Percentiles rank a stretch among this genome's conserved stretches.
phyloP scores from a whole-genome alignment of 2,329 filamentous ascomycete species.

The Talaromyces funiculosus region DNA sequence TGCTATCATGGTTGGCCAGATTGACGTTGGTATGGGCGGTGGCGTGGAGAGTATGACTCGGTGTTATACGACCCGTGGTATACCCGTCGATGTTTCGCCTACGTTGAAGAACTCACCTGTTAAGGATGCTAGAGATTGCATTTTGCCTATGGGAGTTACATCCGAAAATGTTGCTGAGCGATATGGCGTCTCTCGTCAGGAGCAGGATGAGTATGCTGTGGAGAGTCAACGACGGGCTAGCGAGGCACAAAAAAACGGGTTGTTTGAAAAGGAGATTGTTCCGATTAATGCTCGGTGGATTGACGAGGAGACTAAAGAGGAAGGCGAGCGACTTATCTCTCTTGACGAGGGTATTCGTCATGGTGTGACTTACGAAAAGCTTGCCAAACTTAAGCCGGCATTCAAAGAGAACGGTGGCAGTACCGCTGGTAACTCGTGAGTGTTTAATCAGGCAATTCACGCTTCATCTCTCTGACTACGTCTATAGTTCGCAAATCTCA shows the following conservation, averaged over 20 bases:
- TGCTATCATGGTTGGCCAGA: conserved; percentile 69
- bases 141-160: conserved; percentile 92
- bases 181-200: conserved; percentile 70
- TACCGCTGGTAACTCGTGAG: conserved; percentile 57
- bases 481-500: conserved; percentile 21
- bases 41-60: conserved; percentile 80
- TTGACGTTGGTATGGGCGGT: conserved; percentile 79
- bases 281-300: conserved; percentile 76
- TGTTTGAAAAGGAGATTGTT: conserved; percentile 84
- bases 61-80: conserved; percentile 22
- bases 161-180: conserved; percentile 88
- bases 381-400: conserved; percentile 76
- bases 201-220: conserved; percentile 75
- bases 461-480: not conserved
- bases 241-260: conserved; percentile 75
- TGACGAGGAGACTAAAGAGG: conserved; percentile 68
- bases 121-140: conserved; percentile 70
- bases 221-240: conserved; percentile 82
- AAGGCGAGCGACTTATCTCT: conserved; percentile 52
- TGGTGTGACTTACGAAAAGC: conserved; percentile 73
- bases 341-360: conserved; percentile 78
- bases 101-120: conserved; percentile 18
- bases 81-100: conserved; percentile 23
- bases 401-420: conserved; percentile 72
- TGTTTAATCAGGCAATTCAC: not conserved